phyloP scores from a whole-genome alignment of 2,329 filamentous ascomycete genomes.

The Fonsecaea monophora region DNA sequence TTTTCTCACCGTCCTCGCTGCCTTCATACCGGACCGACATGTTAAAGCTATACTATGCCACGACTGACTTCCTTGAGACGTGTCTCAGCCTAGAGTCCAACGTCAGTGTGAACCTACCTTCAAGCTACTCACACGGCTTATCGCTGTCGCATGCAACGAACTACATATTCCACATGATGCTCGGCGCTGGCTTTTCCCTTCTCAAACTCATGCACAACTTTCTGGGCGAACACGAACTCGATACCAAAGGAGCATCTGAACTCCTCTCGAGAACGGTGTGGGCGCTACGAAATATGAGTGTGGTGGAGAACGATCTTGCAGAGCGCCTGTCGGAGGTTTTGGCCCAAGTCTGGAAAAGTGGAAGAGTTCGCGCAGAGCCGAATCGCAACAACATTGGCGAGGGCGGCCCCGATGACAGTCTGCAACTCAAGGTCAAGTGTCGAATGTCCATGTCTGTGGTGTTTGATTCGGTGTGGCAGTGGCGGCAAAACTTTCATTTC shows the following conservation, averaged over 20 bases:
- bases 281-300: slow-evolving; percentile 65
- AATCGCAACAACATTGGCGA: slow-evolving; percentile 38
- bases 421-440: slow-evolving; percentile 70
- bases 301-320: slow-evolving; percentile 68
- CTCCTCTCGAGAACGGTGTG: slow-evolving; percentile 67
- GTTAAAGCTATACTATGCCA: slow-evolving; percentile 54
- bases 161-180: slow-evolving; percentile 72
- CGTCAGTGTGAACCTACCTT: slow-evolving; percentile 45
- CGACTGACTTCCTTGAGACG: slow-evolving; percentile 55
- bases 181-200: slow-evolving; percentile 68
- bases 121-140: slow-evolving; percentile 45
- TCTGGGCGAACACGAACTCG: slow-evolving; percentile 57
- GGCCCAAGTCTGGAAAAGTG: slow-evolving; percentile 68
- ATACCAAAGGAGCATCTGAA: slow-evolving; percentile 61
- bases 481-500: slow-evolving; percentile 69
- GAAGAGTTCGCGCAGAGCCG: slow-evolving; percentile 45
- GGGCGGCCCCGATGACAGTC: slow-evolving; percentile 41
- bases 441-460: slow-evolving; percentile 72
- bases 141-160: slow-evolving; percentile 62
- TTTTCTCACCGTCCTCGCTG: slow-evolving; percentile 56
- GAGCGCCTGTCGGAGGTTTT: slow-evolving; percentile 70
- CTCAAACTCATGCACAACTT: slow-evolving; percentile 72
- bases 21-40: slow-evolving; percentile 56
- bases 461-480: slow-evolving; percentile 72
- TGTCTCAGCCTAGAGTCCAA: slow-evolving; percentile 52